A percentile compares a stretch with the other conserved stretches of the same genome.
Evolutionary conservation across 306 rosid genomes (phyloP).

Genomic region (Vigna reflexopilosa): DNA sequence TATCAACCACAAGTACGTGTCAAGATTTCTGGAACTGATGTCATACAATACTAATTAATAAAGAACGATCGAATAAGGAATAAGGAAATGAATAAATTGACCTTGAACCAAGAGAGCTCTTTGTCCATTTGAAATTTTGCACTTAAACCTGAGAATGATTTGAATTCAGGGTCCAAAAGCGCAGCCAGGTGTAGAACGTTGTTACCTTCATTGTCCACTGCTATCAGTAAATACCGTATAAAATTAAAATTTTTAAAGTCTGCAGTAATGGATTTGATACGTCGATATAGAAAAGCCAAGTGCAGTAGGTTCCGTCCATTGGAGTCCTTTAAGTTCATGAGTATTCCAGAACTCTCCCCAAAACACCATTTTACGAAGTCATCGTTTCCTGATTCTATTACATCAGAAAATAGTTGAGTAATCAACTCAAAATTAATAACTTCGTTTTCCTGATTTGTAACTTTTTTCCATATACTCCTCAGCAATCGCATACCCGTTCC

Average conservation of each 20-base stretch:
- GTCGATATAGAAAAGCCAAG: not conserved
- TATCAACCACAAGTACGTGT: no score
- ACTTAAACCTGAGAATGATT: not conserved
- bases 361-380: not conserved
- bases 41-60: no score
- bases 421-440: not conserved
- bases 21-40: no score
- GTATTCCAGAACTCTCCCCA: not conserved
- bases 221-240: not conserved
- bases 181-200: conserved; percentile 39
- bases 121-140: conserved; percentile 30
- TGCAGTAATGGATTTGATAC: no score
- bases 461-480: not conserved
- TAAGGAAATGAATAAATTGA: not conserved
- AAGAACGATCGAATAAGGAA: not conserved
- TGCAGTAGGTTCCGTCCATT: conserved; percentile 11
- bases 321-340: not conserved
- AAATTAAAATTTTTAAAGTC: no score
- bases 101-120: conserved; percentile 24
- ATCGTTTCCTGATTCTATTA: not conserved
- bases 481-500: not conserved
- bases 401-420: conserved; percentile 14
- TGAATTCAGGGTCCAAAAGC: not conserved
- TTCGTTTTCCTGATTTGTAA: not conserved
- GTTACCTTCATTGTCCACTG: not conserved